Evolutionary conservation across 169 alveolate species (phyloP).

Genomic region (Eimeria sp.): DNA sequence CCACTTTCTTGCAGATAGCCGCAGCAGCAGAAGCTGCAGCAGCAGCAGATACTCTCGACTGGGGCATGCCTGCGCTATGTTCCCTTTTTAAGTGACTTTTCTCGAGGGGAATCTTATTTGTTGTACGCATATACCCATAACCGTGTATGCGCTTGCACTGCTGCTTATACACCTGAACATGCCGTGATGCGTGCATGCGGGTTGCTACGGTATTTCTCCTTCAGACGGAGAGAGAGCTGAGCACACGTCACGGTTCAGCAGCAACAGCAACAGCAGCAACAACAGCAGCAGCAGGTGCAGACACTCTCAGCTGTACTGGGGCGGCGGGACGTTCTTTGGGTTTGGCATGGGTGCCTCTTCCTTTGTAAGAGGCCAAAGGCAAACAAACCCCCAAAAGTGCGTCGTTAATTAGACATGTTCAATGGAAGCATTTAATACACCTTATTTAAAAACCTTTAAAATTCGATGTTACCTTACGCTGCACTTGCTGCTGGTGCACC

Average conservation of each 20-base stretch:
- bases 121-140: not conserved
- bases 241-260: not conserved
- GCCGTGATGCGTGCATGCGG: no score
- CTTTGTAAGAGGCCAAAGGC: slow-evolving; percentile 40
- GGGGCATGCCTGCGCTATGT: no score
- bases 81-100: no score
- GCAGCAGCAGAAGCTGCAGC: not conserved
- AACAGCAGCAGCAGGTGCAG: slow-evolving; percentile 63
- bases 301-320: slow-evolving; percentile 65
- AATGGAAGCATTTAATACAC: no score
- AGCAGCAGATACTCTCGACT: not conserved
- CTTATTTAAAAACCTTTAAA: no score
- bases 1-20: not conserved
- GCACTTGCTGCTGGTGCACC: not conserved
- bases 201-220: not conserved
- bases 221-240: not conserved
- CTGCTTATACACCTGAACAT: slow-evolving; percentile 6
- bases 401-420: no score
- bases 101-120: no score
- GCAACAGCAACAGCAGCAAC: slow-evolving; percentile 44
- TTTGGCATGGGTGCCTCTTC: slow-evolving; percentile 49
- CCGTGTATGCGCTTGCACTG: not conserved
- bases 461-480: not conserved
- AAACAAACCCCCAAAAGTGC: slow-evolving; percentile 11
- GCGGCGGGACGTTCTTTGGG: slow-evolving; percentile 45